Evolutionary conservation across 2,329 filamentous ascomycete species (phyloP).

Genomic region (Erysiphe neolycopersici): DNA sequence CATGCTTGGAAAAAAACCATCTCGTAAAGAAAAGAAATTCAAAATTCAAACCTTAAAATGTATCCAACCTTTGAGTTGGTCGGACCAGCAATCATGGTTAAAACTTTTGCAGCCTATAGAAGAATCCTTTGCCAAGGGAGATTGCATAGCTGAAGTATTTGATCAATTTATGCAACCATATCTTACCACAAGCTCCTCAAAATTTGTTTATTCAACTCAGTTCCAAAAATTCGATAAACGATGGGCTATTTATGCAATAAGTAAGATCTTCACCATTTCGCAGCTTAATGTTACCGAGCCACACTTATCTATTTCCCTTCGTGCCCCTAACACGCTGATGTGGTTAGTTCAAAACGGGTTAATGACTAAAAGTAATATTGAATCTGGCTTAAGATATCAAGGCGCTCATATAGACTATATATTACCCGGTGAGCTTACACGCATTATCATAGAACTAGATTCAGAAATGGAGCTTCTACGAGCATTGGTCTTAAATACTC

Average conservation of each 20-base stretch:
- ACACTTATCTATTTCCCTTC: constrained; percentile 17
- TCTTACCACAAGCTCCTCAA: constrained; percentile 11
- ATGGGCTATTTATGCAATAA: constrained; percentile 29
- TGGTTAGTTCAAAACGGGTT: constrained; percentile 35
- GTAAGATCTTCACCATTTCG: constrained; percentile 19
- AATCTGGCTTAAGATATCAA: constrained; percentile 26
- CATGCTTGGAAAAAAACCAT: neutral
- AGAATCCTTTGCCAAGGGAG: constrained; percentile 13
- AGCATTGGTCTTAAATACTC: constrained; percentile 35
- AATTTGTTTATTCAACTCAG: neutral
- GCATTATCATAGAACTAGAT: constrained; percentile 36
- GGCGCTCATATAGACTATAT: constrained; percentile 15
- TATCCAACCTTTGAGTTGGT: constrained; percentile 9
- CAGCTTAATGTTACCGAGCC: constrained; percentile 2
- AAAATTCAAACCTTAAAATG: constrained; percentile 5
- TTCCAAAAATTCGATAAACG: constrained; percentile 25
- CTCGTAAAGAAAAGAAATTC: neutral
- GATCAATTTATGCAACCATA: constrained; percentile 16
- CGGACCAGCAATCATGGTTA: constrained; percentile 4
- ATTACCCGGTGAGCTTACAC: constrained; percentile 32
- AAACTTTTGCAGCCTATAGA: constrained; percentile 12
- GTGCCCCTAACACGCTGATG: constrained; percentile 23
- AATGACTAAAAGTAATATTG: constrained; percentile 30
- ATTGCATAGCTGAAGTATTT: constrained; percentile 15
- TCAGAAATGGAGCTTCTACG: constrained; percentile 39